Evolutionary conservation across 192 early-diverging fungal species (phyloP), one percentile per base, ranked within the genome.

Genomic region (Dispira simplex): DNA sequence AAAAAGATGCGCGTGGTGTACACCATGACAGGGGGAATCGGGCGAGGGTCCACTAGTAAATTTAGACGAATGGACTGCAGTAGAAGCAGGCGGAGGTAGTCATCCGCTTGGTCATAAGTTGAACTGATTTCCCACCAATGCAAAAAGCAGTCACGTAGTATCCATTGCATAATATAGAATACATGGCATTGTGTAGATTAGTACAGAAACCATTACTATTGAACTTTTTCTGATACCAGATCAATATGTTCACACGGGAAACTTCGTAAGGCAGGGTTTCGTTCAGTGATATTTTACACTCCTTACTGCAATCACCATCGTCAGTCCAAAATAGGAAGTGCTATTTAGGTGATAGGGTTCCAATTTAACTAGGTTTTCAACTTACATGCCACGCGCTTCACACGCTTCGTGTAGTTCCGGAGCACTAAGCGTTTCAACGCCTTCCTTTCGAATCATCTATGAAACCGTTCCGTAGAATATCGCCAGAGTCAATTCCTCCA

Each of bases 351-450:
- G 32, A 39, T 39, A 39, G 1, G 6, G 32, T 39, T 6, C 32
- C 1, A 39, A 39, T 39, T 39, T 6, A 39, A 39, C 32, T 6
- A 4, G 32, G 32, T 39, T 39, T 39, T 6, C 11, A 14, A 56
- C 54, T 56, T 56, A 56, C 54, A 56, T 56, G 18, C 54, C 54
- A 26, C 54, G 54, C 13, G 28, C 11, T 56, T 56, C 54, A 25
- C 54, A 56, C 12, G 54, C 54, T 25, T 56, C 54, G 13, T 56
- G 16, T 28, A 56, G 25, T 1, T 56, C 54, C 8, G 25, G 12
- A 21, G 23, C 25, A 14, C 18, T 56, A 14, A 56, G 54, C 13
- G 54, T 27, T 13, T 56, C 54, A 28, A 56, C 28, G 21, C 54
- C 54, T 28, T 56, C 54, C 23, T 56, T 56, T 14, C 54, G 54